Conservation (phyloP, 441 rosid genomes). For the Mallotus japonicus region DNA sequence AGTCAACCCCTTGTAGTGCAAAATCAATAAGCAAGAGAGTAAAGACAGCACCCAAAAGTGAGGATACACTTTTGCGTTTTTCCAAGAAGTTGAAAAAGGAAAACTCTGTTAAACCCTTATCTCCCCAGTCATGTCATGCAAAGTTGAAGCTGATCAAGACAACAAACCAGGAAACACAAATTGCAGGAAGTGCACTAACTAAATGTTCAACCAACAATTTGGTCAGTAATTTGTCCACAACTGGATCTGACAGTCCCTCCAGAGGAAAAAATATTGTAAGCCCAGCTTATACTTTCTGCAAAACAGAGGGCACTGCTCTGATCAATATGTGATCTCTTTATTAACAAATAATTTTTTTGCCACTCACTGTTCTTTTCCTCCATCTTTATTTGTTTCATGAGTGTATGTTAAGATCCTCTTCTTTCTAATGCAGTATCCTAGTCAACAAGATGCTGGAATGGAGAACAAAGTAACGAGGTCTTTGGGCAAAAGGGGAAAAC, state of each 20-base stretch:
- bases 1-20: conserved; percentile 24
- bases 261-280: conserved; percentile 35
- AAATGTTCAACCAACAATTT: conserved; percentile 16
- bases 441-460: conserved; percentile 1
- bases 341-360: not conserved
- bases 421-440: not conserved
- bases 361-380: not conserved
- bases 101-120: conserved; percentile 10
- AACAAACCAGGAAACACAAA: conserved; percentile 23
- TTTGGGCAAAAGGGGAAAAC: not conserved
- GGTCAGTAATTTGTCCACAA: conserved; percentile 19
- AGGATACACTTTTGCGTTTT: conserved; percentile 11
- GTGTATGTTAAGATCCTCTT: not conserved
- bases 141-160: conserved; percentile 22
- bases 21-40: conserved; percentile 24
- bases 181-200: conserved; percentile 18
- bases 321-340: not conserved
- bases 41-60: conserved; percentile 20
- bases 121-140: not conserved
- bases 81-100: conserved; percentile 21
- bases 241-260: conserved; percentile 23
- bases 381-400: not conserved
- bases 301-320: not conserved
- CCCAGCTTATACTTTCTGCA: conserved; percentile 7
- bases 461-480: not conserved